phyloP scores from a whole-genome alignment of 129 eudicot species.

The Scalesia atractyloides region DNA sequence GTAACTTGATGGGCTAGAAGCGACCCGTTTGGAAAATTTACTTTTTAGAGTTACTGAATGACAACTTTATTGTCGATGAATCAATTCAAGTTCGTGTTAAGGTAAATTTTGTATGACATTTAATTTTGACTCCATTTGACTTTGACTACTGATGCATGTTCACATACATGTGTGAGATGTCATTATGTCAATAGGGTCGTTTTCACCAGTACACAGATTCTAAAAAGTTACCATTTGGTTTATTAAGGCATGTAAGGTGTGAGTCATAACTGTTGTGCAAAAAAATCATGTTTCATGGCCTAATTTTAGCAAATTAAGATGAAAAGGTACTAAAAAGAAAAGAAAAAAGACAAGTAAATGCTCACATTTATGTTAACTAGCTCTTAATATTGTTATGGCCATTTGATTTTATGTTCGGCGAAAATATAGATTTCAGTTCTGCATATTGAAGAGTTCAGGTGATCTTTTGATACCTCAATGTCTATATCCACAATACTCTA shows the following conservation, averaged over 20 bases:
- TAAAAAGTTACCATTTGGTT: background rate
- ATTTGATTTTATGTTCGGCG: background rate
- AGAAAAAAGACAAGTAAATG: constrained; percentile 1
- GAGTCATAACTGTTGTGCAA: background rate
- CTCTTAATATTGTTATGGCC: background rate
- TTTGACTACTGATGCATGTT: constrained; percentile 13
- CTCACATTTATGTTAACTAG: constrained; percentile 10
- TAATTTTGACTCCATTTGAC: background rate
- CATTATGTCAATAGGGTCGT: background rate
- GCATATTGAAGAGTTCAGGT: constrained; percentile 31
- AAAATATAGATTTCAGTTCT: constrained; percentile 1
- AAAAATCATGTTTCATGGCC: background rate
- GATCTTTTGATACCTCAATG: constrained; percentile 5
- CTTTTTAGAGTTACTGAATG: background rate
- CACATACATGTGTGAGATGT: background rate
- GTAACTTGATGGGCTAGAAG: constrained; percentile 4
- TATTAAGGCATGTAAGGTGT: constrained; percentile 10
- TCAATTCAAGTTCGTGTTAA: background rate
- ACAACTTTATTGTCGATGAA: background rate
- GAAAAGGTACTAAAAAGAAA: background rate
- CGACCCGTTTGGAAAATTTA: background rate
- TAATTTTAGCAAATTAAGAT: background rate
- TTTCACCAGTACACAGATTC: constrained; percentile 12
- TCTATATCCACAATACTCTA: background rate
- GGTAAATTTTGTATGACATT: background rate